Evolutionary conservation across 495 filamentous ascomycete genomes (phyloP).

Genomic region (Penicillium ucsense): DNA sequence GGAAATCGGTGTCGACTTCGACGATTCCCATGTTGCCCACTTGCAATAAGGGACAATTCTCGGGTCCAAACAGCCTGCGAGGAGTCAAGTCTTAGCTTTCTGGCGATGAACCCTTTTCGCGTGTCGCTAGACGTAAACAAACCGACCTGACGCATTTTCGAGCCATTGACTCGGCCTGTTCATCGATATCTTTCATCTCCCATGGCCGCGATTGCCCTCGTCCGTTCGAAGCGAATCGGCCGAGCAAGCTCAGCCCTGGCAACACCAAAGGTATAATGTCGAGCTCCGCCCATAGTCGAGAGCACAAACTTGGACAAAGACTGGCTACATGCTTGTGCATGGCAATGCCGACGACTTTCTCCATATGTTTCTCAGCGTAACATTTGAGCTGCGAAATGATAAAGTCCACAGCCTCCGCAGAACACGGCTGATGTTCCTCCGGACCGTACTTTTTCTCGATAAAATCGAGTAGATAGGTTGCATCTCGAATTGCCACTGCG

Average conservation of each 20-base stretch:
- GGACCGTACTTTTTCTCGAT: conserved; percentile 43
- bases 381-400: conserved; percentile 41
- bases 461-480: conserved; percentile 71
- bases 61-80: conserved; percentile 65
- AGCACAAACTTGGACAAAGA: conserved; percentile 47
- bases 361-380: conserved; percentile 52
- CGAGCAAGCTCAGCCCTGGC: conserved; percentile 14
- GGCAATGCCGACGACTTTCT: conserved; percentile 55
- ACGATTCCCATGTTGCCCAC: conserved; percentile 68
- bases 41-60: conserved; percentile 59
- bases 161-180: conserved; percentile 79
- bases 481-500: conserved; percentile 65
- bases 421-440: conserved; percentile 15
- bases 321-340: conserved; percentile 37
- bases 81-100: conserved; percentile 7
- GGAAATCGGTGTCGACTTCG: conserved; percentile 60
- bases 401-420: conserved; percentile 40
- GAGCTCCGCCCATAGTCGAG: conserved; percentile 69
- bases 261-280: conserved; percentile 66
- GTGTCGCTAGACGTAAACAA: neutral
- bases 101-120: neutral
- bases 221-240: conserved; percentile 9
- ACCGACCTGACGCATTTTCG: conserved; percentile 66
- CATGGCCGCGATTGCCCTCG: conserved; percentile 14
- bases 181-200: conserved; percentile 55